Percentiles rank a stretch among this genome's conserved stretches.
Evolutionary conservation across 768 basidiomycete species (phyloP).

Genomic region (Pleurotus pulmonarius): DNA sequence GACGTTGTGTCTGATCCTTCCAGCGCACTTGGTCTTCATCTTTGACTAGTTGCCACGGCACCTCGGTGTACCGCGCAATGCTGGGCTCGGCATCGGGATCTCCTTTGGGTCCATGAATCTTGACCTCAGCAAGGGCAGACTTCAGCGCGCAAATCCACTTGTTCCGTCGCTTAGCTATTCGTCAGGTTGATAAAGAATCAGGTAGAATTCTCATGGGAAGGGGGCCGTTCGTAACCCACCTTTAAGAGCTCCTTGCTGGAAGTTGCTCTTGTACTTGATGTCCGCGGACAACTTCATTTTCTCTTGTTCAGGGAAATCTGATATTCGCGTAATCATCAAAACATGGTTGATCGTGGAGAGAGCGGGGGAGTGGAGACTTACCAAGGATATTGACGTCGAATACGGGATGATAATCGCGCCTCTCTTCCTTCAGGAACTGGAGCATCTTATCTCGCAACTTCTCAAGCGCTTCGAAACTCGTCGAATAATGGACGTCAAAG

Average conservation of each 20-base stretch:
- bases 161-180: conserved; percentile 71
- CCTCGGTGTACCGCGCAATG: conserved; percentile 59
- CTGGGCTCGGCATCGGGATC: conserved; percentile 51
- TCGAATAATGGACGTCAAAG: conserved; percentile 77
- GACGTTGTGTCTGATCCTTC: conserved; percentile 15
- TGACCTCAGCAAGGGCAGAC: conserved; percentile 57
- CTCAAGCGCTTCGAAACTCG: conserved; percentile 81
- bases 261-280: conserved; percentile 89
- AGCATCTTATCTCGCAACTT: conserved; percentile 76
- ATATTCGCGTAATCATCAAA: conserved; percentile 9
- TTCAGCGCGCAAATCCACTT: conserved; percentile 93
- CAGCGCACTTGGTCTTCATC: conserved; percentile 31
- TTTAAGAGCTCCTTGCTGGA: conserved; percentile 74
- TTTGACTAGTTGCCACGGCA: conserved; percentile 67
- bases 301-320: conserved; percentile 77
- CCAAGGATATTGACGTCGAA: conserved; percentile 75
- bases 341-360: conserved; percentile 1
- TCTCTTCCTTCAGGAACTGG: conserved; percentile 63
- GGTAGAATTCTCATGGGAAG: conserved; percentile 4
- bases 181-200: conserved; percentile 9
- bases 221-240: conserved; percentile 28
- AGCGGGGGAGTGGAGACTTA: conserved; percentile 18
- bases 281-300: conserved; percentile 75
- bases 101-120: conserved; percentile 66
- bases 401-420: conserved; percentile 69